Conservation (phyloP, 805 yeast species). For the Zygosaccharomyces kombuchaensis region DNA sequence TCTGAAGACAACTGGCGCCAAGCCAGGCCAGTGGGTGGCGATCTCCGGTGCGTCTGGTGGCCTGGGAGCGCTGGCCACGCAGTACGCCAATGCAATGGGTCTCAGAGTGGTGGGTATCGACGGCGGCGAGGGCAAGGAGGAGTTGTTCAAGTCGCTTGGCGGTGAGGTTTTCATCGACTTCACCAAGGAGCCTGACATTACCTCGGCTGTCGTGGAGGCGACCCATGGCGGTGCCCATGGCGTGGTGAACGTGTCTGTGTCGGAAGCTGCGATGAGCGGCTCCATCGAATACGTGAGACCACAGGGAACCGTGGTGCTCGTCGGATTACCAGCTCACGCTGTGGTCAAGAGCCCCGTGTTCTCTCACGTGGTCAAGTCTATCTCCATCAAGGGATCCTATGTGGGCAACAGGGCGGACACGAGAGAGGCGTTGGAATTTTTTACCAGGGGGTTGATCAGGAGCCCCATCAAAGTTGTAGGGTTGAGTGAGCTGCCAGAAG, state of each 20-base stretch:
- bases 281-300: conserved; percentile 56
- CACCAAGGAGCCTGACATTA: conserved; percentile 47
- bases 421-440: conserved; percentile 67
- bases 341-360: conserved; percentile 62
- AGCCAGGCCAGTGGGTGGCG: conserved; percentile 55
- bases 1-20: conserved; percentile 46
- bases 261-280: conserved; percentile 56
- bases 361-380: conserved; percentile 64
- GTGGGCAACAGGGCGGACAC: conserved; percentile 88
- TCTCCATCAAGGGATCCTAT: conserved; percentile 71
- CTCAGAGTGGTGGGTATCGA: conserved; percentile 52
- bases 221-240: conserved; percentile 73
- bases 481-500: conserved; percentile 48
- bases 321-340: conserved; percentile 77
- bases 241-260: conserved; percentile 65
- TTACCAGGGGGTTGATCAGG: conserved; percentile 58
- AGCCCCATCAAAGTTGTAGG: conserved; percentile 61
- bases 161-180: conserved; percentile 56
- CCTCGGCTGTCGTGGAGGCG: conserved; percentile 45
- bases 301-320: conserved; percentile 64
- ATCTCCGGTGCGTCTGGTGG: conserved; percentile 63
- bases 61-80: conserved; percentile 54
- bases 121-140: conserved; percentile 50
- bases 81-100: conserved; percentile 58
- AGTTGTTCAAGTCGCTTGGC: conserved; percentile 44